These are phyloP conservation scores for Xylariales sp. DNA, from an alignment of 2,329 filamentous ascomycete genomes.

Conservation along the genomic window DNA sequence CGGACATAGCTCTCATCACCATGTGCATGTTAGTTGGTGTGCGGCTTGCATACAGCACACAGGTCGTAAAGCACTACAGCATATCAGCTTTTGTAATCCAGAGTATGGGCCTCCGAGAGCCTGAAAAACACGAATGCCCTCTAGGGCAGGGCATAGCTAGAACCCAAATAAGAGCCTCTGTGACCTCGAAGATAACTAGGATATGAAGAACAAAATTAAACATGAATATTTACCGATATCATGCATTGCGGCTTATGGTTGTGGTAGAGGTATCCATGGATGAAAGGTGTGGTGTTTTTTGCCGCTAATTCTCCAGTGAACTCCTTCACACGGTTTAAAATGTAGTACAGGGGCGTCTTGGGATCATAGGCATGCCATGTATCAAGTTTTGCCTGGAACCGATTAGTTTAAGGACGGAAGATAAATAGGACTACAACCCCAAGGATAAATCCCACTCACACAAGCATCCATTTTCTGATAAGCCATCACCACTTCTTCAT, in stretches of 20 bases:
- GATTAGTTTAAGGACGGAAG: constrained; percentile 20
- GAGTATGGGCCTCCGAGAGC: too few species aligned
- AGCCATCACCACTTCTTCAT: constrained; percentile 30
- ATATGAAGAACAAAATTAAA: neutral
- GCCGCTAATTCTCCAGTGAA: constrained; percentile 46
- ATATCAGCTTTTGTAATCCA: neutral
- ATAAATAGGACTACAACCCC: neutral
- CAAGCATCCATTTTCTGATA: constrained; percentile 44
- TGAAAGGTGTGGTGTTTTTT: constrained; percentile 47
- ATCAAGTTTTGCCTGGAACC: constrained; percentile 39
- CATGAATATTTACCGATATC: constrained; percentile 30
- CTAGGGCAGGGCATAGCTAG: neutral
- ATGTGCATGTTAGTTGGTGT: constrained; percentile 46
- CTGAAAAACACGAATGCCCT: neutral
- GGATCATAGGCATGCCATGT: constrained; percentile 49
- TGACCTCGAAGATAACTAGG: neutral
- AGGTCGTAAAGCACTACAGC: constrained; percentile 46
- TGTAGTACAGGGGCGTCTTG: constrained; percentile 43
- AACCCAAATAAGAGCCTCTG: neutral
- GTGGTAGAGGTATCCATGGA: constrained; percentile 48
- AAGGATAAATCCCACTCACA: constrained; percentile 35
- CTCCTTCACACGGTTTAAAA: constrained; percentile 44
- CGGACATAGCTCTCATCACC: constrained; percentile 46
- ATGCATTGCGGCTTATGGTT: constrained; percentile 46
- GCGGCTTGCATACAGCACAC: constrained; percentile 48